These are phyloP conservation scores for Pythium diclinum DNA, from an alignment of 352 stramenopile species.

Conservation along the genomic window DNA sequence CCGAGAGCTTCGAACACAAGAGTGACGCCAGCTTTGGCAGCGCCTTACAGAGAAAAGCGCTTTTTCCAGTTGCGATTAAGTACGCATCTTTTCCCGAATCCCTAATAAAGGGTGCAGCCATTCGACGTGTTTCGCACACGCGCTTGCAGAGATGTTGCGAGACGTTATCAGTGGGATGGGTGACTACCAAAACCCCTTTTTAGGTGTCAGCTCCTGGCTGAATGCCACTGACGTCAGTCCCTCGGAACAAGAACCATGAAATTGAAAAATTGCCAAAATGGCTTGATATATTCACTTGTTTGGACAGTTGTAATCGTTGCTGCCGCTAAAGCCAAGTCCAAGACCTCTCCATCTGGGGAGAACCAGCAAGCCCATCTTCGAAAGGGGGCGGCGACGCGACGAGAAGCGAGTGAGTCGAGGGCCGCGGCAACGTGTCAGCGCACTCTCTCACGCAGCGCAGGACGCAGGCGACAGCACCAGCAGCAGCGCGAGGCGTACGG, in stretches of 20 bases:
- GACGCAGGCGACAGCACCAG: not conserved
- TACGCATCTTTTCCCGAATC: not conserved
- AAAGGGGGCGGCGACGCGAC: conserved; percentile 5
- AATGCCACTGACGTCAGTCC: not conserved
- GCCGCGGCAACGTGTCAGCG: not conserved
- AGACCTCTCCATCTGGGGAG: not conserved
- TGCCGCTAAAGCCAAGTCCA: not conserved
- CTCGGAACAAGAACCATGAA: not conserved
- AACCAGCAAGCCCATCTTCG: conserved; percentile 2
- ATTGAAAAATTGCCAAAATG: not conserved
- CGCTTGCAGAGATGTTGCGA: not conserved
- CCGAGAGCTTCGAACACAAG: not conserved
- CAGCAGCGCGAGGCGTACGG: not conserved
- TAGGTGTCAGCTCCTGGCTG: not conserved
- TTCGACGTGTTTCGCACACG: not conserved
- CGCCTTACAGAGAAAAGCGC: conserved; percentile 3
- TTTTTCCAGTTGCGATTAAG: conserved; percentile 6
- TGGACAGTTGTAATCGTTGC: too few relatives aligned
- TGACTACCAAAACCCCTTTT: conserved; percentile 2
- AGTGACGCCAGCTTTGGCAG: not conserved
- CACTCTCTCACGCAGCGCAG: not conserved
- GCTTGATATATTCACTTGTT: too few relatives aligned
- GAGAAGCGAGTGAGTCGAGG: not conserved
- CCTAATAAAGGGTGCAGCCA: not conserved
- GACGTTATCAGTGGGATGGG: conserved; percentile 5